Percentiles rank a stretch among this genome's conserved stretches.
These are phyloP conservation scores for Truncatella angustata DNA, from an alignment of 2,329 filamentous ascomycete species.

Conservation along the genomic window DNA sequence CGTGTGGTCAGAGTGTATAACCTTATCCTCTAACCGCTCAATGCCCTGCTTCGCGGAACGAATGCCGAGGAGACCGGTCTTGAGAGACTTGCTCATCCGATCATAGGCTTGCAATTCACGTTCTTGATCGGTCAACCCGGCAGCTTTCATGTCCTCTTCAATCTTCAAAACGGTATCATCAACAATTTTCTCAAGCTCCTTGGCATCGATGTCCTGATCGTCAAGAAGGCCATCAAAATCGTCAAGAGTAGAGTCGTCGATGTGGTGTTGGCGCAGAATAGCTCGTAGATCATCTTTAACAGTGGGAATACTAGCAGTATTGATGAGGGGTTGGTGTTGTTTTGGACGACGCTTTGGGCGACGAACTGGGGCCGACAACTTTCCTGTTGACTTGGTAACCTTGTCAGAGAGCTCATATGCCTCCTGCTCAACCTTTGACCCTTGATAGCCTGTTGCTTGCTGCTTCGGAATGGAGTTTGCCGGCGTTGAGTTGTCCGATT, in stretches of 20 bases:
- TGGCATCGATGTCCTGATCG: constrained; percentile 31
- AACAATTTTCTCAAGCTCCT: constrained; percentile 25
- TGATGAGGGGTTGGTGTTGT: constrained; percentile 44
- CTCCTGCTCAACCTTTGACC: constrained; percentile 10
- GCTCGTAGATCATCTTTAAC: constrained; percentile 55
- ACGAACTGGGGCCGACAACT: constrained; percentile 23
- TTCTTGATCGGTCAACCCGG: constrained; percentile 27
- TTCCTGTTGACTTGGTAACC: neutral
- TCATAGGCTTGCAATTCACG: constrained; percentile 43
- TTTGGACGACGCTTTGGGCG: constrained; percentile 41
- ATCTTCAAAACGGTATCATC: constrained; percentile 23
- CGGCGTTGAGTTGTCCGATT: constrained; percentile 1
- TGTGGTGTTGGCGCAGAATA: constrained; percentile 50
- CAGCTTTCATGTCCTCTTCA: constrained; percentile 23
- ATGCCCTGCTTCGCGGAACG: constrained; percentile 57
- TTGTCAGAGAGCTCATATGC: constrained; percentile 5
- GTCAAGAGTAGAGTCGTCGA: constrained; percentile 60
- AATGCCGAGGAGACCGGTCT: constrained; percentile 50
- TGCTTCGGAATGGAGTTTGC: neutral
- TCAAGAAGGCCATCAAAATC: constrained; percentile 52
- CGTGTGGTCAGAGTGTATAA: constrained; percentile 39
- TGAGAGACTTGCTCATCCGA: constrained; percentile 52
- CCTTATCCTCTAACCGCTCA: constrained; percentile 52
- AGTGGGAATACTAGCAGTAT: constrained; percentile 52
- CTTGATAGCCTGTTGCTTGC: neutral